Conservation (phyloP, 2,329 filamentous ascomycete species). For the Ophiostoma sp. region DNA sequence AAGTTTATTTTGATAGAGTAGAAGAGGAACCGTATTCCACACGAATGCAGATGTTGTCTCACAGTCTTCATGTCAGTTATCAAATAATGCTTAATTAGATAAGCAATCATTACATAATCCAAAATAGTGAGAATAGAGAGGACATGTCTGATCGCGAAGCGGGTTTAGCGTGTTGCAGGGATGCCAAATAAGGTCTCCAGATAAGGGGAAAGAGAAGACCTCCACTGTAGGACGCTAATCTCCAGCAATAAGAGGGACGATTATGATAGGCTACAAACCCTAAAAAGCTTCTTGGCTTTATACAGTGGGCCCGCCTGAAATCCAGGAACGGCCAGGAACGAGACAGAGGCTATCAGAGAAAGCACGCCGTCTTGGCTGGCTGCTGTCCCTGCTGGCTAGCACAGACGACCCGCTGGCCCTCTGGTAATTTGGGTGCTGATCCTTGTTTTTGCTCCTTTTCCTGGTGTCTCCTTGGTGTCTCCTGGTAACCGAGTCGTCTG, state of each 20-base stretch:
- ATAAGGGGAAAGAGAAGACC: conserved; percentile 4
- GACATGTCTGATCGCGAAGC: neutral
- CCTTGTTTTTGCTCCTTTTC: neutral
- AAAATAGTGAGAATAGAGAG: neutral
- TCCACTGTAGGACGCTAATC: conserved; percentile 6
- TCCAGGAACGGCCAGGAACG: neutral
- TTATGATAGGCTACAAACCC: neutral
- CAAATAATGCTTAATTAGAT: neutral
- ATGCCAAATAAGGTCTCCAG: conserved; percentile 8
- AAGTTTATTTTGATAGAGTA: neutral
- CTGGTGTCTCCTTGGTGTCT: neutral
- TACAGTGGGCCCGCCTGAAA: neutral
- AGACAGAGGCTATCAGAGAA: neutral
- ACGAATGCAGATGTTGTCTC: neutral
- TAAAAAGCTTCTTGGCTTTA: conserved; percentile 17
- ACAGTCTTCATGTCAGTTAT: neutral
- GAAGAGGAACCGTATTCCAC: neutral
- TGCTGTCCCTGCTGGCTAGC: neutral
- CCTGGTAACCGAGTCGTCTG: neutral
- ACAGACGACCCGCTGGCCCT: conserved; percentile 7
- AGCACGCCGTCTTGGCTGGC: neutral
- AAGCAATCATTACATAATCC: neutral
- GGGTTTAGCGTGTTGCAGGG: neutral
- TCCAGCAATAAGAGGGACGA: neutral
- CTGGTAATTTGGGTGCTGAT: conserved; percentile 7